These are phyloP conservation scores for Botrytis pseudocinerea DNA, from an alignment of 2,329 filamentous ascomycete genomes.

Conservation along the genomic window DNA sequence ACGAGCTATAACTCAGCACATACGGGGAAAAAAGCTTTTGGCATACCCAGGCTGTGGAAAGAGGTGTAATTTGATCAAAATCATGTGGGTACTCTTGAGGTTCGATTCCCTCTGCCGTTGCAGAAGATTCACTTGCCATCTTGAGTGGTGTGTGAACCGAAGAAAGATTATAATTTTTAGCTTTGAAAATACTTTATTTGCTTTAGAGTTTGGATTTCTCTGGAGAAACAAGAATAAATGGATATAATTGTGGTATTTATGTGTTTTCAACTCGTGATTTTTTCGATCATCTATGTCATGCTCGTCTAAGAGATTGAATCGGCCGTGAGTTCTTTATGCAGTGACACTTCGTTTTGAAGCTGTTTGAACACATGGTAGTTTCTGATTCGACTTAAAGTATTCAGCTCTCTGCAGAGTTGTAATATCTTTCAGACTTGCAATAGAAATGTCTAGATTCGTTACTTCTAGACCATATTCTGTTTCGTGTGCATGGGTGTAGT, in stretches of 20 bases:
- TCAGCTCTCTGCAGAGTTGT: background rate
- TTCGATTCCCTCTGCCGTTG: background rate
- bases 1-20: background rate
- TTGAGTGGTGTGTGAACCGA: background rate
- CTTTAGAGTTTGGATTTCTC: background rate
- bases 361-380: background rate
- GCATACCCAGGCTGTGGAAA: background rate
- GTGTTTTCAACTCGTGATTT: background rate
- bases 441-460: background rate
- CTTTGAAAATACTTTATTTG: background rate
- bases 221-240: background rate
- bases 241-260: background rate
- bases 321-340: background rate
- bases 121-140: background rate
- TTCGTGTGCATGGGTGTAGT: too few relatives aligned
- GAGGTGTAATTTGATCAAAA: background rate
- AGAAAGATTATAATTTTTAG: background rate
- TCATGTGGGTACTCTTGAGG: background rate
- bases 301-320: background rate
- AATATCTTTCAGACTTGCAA: background rate
- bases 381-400: background rate
- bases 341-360: background rate
- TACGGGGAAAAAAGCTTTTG: background rate
- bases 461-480: rapidly evolving
- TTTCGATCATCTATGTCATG: background rate